These are phyloP conservation scores for Thermoascus crustaceus DNA, from an alignment of 2,329 filamentous ascomycete species.

Conservation along the genomic window DNA sequence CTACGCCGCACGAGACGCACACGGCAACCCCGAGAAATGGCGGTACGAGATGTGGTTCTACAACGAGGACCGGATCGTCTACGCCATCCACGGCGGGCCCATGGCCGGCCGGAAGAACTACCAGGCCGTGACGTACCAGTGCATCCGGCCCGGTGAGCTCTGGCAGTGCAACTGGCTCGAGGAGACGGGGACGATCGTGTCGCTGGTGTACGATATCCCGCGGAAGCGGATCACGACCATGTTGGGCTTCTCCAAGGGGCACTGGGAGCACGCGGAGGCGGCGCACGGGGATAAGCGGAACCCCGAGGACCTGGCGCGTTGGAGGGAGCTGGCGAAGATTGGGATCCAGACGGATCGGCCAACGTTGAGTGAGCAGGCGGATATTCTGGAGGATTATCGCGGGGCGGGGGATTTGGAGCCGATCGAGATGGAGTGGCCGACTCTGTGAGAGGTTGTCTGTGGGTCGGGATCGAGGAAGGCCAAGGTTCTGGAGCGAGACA, in stretches of 20 bases:
- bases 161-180: conserved; percentile 57
- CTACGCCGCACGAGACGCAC: conserved; percentile 41
- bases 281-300: conserved; percentile 52
- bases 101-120: conserved; percentile 50
- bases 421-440: conserved; percentile 35
- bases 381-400: conserved; percentile 43
- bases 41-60: conserved; percentile 56
- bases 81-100: conserved; percentile 52
- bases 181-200: conserved; percentile 51
- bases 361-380: conserved; percentile 48
- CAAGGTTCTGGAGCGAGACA: neutral
- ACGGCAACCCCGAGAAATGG: conserved; percentile 51
- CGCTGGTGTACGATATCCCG: conserved; percentile 48
- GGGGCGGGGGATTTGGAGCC: conserved; percentile 42
- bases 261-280: conserved; percentile 45
- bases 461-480: neutral
- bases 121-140: conserved; percentile 49
- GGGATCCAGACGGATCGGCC: conserved; percentile 45
- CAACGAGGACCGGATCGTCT: conserved; percentile 47
- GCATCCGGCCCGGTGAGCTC: conserved; percentile 48
- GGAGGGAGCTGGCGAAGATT: conserved; percentile 45
- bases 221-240: conserved; percentile 44
- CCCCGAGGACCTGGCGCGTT: conserved; percentile 42
- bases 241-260: conserved; percentile 47
- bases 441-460: conserved; percentile 16